Evolutionary conservation across 495 filamentous ascomycete species (phyloP), one percentile per base, ranked within the genome.

Genomic region (Aspergillus olivimuriae): DNA sequence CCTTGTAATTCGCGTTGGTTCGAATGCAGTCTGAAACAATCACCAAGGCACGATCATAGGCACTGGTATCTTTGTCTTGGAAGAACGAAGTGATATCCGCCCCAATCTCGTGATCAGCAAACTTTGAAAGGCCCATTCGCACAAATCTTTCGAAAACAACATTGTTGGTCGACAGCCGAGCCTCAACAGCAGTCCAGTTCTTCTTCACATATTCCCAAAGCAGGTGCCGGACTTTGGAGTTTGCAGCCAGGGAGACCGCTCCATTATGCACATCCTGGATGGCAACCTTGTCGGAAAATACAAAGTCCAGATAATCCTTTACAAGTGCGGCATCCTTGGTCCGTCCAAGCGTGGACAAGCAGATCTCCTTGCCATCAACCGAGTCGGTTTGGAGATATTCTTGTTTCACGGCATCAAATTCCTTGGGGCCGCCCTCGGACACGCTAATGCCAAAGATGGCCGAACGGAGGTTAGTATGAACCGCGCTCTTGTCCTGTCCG

Each of bases 141-240:
- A 98, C 58, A 64, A 94, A 92, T 16, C 89, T 80, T 65, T 96
- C 90, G 39, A 95, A 69, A 18, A 95, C 79, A 21, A 95, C 83
- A 46, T 86, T 82, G 65, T 94, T 95, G 1, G 76, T 71, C 46
- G 84, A 79, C 37, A 96, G 71, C 53, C 80, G 82, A 38, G 72
- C 65, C 26, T 77, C 70, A 14, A 95, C 72, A 31, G 66, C 63
- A 8, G 70, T 66, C 86, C 90, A 98, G 65, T 94, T 78, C 5
- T 78, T 71, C 53, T 86, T 84, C 46, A 94, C 74, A 61, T 85
- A 95, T 32, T 83, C 69, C 92, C 92, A 98, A 30, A 92, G 72
- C 4, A 80, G 67, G 38, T 74, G 66, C 12, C 90, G 81, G 3
- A 76, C 78, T 34, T 76, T 75, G 15, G 80, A 63, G 59, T 96